Conservation (phyloP, 2,329 filamentous ascomycete species). For the Xylaria arbuscula region DNA sequence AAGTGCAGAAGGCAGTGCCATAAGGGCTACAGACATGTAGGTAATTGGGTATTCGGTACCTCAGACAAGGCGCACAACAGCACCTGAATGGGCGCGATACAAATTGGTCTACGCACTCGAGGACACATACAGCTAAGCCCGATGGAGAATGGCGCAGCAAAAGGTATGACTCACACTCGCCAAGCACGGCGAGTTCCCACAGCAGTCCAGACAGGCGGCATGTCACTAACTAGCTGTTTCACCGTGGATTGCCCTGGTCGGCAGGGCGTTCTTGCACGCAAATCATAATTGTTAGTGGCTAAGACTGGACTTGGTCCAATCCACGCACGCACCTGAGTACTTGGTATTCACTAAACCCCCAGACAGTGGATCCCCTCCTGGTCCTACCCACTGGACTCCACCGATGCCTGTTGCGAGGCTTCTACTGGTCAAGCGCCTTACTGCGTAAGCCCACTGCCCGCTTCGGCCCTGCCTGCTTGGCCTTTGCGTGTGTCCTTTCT, state of each 20-base stretch:
- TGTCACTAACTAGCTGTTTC: conserved; percentile 46
- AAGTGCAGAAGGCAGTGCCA: conserved; percentile 1
- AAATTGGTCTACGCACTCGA: conserved; percentile 1
- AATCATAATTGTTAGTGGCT: conserved; percentile 44
- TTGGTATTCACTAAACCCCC: no score
- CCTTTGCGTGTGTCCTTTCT: conserved; percentile 6
- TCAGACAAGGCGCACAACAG: background rate
- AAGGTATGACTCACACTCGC: conserved; percentile 48
- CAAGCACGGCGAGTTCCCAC: conserved; percentile 29
- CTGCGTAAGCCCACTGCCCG: conserved; percentile 21
- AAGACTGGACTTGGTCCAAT: conserved; percentile 41
- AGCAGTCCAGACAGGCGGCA: background rate
- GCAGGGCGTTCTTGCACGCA: conserved; percentile 26
- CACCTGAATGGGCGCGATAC: background rate
- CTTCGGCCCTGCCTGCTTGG: background rate
- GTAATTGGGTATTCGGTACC: background rate
- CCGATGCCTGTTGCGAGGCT: background rate
- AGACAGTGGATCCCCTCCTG: conserved; percentile 3
- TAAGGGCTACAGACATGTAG: no score
- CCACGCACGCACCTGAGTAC: no score
- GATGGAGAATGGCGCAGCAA: conserved; percentile 30
- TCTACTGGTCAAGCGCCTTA: conserved; percentile 12
- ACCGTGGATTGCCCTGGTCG: conserved; percentile 32
- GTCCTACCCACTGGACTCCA: conserved; percentile 11
- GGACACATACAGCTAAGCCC: conserved; percentile 19